Percentiles rank a stretch among this genome's conserved stretches.
Evolutionary conservation across 2,329 filamentous ascomycete genomes (phyloP).

Genomic region (Ustulina deusta): DNA sequence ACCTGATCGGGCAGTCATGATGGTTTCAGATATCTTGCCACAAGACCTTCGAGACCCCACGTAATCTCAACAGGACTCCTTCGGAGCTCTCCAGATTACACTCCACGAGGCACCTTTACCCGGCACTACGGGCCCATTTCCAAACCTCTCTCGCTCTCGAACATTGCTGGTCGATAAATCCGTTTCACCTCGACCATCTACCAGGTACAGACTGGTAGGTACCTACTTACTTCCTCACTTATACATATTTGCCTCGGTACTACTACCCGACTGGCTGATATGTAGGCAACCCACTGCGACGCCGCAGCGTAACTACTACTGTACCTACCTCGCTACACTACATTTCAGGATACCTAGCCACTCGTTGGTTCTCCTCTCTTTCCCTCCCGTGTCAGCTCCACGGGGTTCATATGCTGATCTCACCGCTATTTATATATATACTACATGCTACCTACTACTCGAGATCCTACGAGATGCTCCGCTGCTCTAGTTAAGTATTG

Average conservation of each 20-base stretch:
- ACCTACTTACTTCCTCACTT: not conserved
- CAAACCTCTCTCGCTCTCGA: conserved; percentile 12
- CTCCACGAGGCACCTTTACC: not conserved
- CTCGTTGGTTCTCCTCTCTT: too few species aligned
- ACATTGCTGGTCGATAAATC: not conserved
- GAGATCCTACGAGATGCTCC: not conserved
- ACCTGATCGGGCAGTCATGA: conserved; percentile 25
- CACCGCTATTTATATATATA: not conserved
- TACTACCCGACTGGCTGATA: too few species aligned
- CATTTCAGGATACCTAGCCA: too few species aligned
- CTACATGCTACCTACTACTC: not conserved
- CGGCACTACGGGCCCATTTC: conserved; percentile 2
- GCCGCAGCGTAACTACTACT: too few species aligned
- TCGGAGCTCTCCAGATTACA: not conserved
- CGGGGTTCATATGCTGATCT: not conserved
- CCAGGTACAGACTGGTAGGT: not conserved
- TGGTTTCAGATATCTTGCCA: conserved; percentile 35
- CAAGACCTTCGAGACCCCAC: conserved; percentile 12
- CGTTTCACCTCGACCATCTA: not conserved
- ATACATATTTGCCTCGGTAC: too few species aligned
- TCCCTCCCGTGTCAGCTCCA: too few species aligned
- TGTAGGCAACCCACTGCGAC: too few species aligned
- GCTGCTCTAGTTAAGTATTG: not conserved
- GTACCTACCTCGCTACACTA: too few species aligned
- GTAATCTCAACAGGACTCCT: conserved; percentile 14